phyloP scores from a whole-genome alignment of 129 eudicot species.

The Pulicaria dysenterica region DNA sequence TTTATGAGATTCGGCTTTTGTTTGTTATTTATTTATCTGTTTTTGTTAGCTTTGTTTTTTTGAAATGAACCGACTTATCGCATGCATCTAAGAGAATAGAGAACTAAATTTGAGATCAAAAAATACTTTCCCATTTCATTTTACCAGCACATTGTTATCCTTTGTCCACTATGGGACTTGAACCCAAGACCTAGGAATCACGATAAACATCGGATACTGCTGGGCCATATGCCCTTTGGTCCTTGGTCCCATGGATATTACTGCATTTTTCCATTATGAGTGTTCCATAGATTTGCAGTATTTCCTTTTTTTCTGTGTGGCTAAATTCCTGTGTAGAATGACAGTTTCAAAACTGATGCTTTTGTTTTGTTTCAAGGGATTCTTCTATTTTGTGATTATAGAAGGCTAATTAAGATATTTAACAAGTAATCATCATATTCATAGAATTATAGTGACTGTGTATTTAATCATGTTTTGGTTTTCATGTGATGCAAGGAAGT shows the following conservation, averaged over 20 bases:
- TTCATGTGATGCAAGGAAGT: background rate
- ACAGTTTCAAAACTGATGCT: background rate
- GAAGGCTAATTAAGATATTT: background rate
- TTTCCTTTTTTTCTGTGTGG: background rate
- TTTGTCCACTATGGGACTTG: too few species aligned
- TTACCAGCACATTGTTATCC: background rate
- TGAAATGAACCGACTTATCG: background rate
- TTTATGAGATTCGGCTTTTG: conserved; percentile 4
- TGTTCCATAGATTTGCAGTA: background rate
- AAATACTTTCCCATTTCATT: background rate
- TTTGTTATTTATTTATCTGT: background rate
- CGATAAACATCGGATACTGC: too few species aligned
- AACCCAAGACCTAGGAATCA: too few species aligned
- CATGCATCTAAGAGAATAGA: background rate
- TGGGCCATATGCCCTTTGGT: too few species aligned
- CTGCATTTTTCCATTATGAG: background rate
- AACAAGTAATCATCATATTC: background rate
- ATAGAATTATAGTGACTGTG: background rate
- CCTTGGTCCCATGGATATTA: background rate
- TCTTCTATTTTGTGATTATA: background rate
- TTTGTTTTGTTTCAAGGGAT: background rate
- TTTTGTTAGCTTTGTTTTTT: background rate
- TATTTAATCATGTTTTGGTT: background rate
- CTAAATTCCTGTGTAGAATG: background rate
- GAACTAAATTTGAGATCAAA: background rate